phyloP scores from a whole-genome alignment of 805 yeast species.

The Myxozyma nipponensis region DNA sequence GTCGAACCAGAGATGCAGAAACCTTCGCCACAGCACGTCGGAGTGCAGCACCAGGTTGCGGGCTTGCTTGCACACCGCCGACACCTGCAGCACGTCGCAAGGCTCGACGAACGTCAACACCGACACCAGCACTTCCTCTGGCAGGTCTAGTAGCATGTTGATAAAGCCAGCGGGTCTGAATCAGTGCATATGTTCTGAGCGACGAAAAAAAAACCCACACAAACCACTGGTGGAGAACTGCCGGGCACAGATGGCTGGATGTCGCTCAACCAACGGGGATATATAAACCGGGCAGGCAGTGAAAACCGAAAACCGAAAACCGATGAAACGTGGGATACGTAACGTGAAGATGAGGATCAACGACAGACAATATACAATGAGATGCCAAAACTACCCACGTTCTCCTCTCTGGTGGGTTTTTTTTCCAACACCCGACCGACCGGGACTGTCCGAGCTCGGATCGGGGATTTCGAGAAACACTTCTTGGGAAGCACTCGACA shows the following conservation, averaged over 20 bases:
- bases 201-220: neutral
- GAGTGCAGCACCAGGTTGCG: constrained; percentile 12
- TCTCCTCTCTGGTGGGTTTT: too few relatives aligned
- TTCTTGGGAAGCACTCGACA: too few relatives aligned
- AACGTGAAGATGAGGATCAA: neutral
- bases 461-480: too few relatives aligned
- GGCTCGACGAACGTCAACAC: constrained; percentile 11
- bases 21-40: constrained; percentile 18
- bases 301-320: neutral
- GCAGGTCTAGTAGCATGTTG: constrained; percentile 17
- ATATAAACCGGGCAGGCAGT: too few relatives aligned
- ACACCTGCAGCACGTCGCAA: constrained; percentile 17
- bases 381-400: too few relatives aligned
- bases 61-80: constrained; percentile 9
- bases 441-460: too few relatives aligned
- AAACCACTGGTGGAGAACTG: neutral
- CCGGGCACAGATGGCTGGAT: too few relatives aligned
- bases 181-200: too few relatives aligned
- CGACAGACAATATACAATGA: too few relatives aligned
- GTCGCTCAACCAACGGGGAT: too few relatives aligned
- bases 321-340: neutral
- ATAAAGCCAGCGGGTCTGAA: neutral
- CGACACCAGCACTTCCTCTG: constrained; percentile 18
- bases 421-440: too few relatives aligned
- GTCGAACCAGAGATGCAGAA: constrained; percentile 14